Percentiles rank a stretch among this genome's conserved stretches.
phyloP scores from a whole-genome alignment of 176 grass and related monocot genomes.

The Calamus simplicifolius region DNA sequence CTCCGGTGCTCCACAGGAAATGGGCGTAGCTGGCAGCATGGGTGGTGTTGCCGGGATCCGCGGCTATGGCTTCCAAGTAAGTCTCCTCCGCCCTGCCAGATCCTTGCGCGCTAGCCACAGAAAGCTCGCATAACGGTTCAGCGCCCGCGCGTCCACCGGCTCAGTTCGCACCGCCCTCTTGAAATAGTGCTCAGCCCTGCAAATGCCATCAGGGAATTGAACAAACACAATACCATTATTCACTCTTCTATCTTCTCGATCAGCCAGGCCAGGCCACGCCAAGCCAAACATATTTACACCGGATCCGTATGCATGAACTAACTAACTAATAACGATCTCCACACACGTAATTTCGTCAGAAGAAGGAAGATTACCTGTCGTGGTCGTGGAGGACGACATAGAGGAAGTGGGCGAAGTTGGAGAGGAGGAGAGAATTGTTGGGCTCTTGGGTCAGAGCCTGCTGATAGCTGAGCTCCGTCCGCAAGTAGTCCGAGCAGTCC shows the following conservation, averaged over 20 bases:
- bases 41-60: not conserved
- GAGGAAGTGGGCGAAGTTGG: slow-evolving; percentile 84
- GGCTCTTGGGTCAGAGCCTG: slow-evolving; percentile 55
- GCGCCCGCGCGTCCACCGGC: slow-evolving; percentile 4
- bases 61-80: slow-evolving; percentile 5
- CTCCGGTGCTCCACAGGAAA: slow-evolving; percentile 13
- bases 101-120: slow-evolving; percentile 4
- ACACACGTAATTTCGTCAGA: too few relatives aligned
- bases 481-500: slow-evolving; percentile 23
- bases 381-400: slow-evolving; percentile 64
- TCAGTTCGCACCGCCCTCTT: not conserved
- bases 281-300: too few relatives aligned
- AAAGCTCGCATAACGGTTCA: slow-evolving; percentile 6
- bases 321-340: too few relatives aligned
- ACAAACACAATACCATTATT: too few relatives aligned
- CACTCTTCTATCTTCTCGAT: too few relatives aligned
- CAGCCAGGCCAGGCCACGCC: too few relatives aligned
- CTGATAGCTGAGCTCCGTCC: slow-evolving; percentile 51
- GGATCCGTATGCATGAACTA: too few relatives aligned
- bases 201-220: too few relatives aligned
- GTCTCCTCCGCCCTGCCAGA: slow-evolving; percentile 5
- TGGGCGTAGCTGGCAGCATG: slow-evolving; percentile 7
- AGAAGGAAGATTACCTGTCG: slow-evolving; percentile 37
- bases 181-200: slow-evolving; percentile 10
- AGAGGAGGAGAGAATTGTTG: slow-evolving; percentile 58